Conservation (phyloP, 2,329 filamentous ascomycete species). For the Pestalotiopsis sp. region DNA sequence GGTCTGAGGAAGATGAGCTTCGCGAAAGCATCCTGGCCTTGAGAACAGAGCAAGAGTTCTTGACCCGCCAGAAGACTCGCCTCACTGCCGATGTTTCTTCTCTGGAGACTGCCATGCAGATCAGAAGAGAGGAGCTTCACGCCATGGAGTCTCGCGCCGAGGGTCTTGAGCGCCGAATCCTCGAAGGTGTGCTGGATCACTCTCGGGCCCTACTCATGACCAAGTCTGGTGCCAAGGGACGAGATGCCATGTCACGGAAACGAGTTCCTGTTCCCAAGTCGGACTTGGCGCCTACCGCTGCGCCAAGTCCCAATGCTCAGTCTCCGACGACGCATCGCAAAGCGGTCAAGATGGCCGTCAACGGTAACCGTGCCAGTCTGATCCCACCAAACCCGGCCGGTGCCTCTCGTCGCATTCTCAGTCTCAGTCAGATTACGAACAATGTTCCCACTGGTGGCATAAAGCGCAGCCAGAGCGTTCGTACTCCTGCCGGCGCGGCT, state of each 20-base stretch:
- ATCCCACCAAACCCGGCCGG: constrained; percentile 50
- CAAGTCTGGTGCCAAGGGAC: constrained; percentile 55
- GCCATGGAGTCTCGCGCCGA: constrained; percentile 91
- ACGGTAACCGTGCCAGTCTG: constrained; percentile 50
- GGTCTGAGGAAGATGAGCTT: constrained; percentile 56
- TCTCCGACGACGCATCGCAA: constrained; percentile 21
- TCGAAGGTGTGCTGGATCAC: constrained; percentile 96
- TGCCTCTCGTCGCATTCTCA: constrained; percentile 80
- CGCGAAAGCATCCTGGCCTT: constrained; percentile 60
- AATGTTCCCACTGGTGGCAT: constrained; percentile 69
- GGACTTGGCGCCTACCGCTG: constrained; percentile 41
- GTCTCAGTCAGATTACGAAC: constrained; percentile 85
- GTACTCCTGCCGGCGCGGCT: constrained; percentile 55
- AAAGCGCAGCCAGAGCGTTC: constrained; percentile 78
- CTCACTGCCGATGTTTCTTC: constrained; percentile 86
- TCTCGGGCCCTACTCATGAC: constrained; percentile 86
- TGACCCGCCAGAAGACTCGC: constrained; percentile 77
- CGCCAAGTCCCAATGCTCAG: constrained; percentile 24
- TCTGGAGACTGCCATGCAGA: constrained; percentile 84
- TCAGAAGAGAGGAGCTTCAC: constrained; percentile 88
- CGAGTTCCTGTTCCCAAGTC: constrained; percentile 43
- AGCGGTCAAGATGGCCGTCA: constrained; percentile 57
- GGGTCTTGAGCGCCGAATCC: constrained; percentile 84
- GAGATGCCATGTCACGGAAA: constrained; percentile 63
- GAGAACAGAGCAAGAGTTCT: constrained; percentile 71